Evolutionary conservation across 1,284 basidiomycete species (phyloP), one percentile per base, ranked within the genome.

Genomic region (Melampsora medusae): DNA sequence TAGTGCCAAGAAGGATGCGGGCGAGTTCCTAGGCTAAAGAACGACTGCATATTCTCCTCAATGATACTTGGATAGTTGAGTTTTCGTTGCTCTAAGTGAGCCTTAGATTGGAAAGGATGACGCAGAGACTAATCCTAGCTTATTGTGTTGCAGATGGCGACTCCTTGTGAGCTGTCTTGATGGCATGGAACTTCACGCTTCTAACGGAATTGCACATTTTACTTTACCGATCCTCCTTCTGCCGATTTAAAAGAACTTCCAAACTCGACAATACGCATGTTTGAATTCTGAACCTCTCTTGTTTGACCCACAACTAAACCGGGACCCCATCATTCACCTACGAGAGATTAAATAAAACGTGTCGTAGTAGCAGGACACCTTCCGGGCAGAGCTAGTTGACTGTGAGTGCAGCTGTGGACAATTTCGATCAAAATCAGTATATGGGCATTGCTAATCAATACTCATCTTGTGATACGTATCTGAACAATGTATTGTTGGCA

Each of bases 11-110:
- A 74, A 77, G 64, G 79, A 80, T 1, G 82, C 81, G 5, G 75
- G 80, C n/a, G 76, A 79, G 42, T 77, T 82, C 33, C 33, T 76
- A 25, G 12, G 56, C 74, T 1, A 69, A 81, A 60, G 62, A 78
- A 35, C 61, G 80, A 7, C 78, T 83, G 33, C 81, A 83, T 78
- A 82, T 83, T 33, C 65, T 83, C 48, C 76, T 81, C 71, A 78
- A 79, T 74, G 82, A 82, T 60, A 81, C 81, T 35, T 81, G 82
- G 67, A 77, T 25, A 50, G 67, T 65, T 22, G 16, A 28, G n/a
- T 28, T 22, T 22, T 7, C 5, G 28, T 59, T 7, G 4, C 19
- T 14, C 2, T 19, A 12, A 5, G 5, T 12, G 17, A 25, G 5
- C 48, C 10, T 16, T 28, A 31, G 0, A 1, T 14, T 17, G 4